phyloP scores from a whole-genome alignment of 1,139 yeast species.

The Magnusiomyces suaveolens region DNA sequence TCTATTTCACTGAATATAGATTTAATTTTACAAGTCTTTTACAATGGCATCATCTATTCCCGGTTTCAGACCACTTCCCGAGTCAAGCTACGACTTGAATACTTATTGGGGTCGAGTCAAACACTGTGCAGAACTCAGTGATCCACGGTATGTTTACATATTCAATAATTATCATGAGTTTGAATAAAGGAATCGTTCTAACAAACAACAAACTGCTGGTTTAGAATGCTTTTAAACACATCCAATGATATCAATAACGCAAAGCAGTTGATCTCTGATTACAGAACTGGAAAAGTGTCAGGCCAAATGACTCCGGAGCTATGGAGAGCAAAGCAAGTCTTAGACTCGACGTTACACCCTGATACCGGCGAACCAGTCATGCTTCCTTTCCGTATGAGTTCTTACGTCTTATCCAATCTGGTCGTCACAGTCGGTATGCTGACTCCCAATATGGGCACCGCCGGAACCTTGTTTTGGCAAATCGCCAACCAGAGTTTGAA shows the following conservation, averaged over 20 bases:
- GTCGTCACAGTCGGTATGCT: conserved; percentile 97
- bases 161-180: neutral
- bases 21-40: too few species aligned
- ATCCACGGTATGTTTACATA: conserved; percentile 42
- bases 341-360: conserved; percentile 87
- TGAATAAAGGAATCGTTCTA: too few species aligned
- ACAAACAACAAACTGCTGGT: neutral
- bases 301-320: conserved; percentile 61
- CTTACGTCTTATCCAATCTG: conserved; percentile 86
- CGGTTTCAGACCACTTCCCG: conserved; percentile 71
- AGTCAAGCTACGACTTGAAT: conserved; percentile 62
- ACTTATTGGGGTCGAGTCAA: conserved; percentile 90
- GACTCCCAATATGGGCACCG: conserved; percentile 82
- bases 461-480: conserved; percentile 94
- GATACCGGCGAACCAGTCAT: conserved; percentile 91
- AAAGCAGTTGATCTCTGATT: conserved; percentile 56
- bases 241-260: conserved; percentile 54
- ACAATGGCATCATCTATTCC: conserved; percentile 79
- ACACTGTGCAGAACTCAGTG: conserved; percentile 88
- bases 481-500: conserved; percentile 91
- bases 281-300: conserved; percentile 53
- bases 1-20: too few species aligned
- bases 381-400: conserved; percentile 93
- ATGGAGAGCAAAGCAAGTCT: conserved; percentile 81
- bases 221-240: conserved; percentile 66